Evolutionary conservation across 164 flowering plant species (phyloP), one percentile per base, ranked within the genome.

Genomic region (Warburgia ugandensis): DNA sequence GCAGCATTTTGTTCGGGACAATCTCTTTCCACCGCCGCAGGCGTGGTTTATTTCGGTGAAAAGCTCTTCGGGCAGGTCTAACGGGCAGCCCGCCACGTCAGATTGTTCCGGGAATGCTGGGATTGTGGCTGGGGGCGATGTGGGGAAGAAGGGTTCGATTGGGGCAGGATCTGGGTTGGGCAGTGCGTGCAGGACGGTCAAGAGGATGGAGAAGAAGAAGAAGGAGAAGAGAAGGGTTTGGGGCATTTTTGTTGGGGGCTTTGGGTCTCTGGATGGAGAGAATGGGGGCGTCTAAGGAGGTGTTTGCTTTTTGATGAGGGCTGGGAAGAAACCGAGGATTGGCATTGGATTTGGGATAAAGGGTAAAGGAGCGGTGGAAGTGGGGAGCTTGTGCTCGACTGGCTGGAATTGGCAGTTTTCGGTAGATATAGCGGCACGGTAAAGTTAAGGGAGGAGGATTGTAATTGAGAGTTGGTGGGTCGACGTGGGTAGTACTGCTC

Each of bases 91-190:
- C 2, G 74, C 54, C 27, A 64, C 50, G 54, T 73, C 64, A 55
- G 97, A 77, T 50, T 90, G 94, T 44, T 82, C 94, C 0, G 95
- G 95, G 69, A 84, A 86, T n/a, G 97, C 94, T 13, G 95, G 94
- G 47, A 90, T 84, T 1, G 84, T 83, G 17, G 78, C 56, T 2
- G 95, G 73, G 3, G 63, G 58, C 1, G 41, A 31, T 29, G 56
- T 36, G 5, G 71, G 68, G 31, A 23, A 25, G 60, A 70, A 70
- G 4, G 67, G 50, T 32, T 65, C 70, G 51, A 58, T 50, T 20
- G 56, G 23, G 35, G 57, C 57, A 1, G 57, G 57, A 25, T 54
- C 58, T 1, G 57, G 37, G 39, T 54, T 30, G 23, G 58, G 49
- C 28, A 31, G 41, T 22, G 8, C 25, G 21, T 37, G 1, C 20